phyloP scores from a whole-genome alignment of 768 basidiomycete species.

The Tylopilus plumbeoviolaceoides region DNA sequence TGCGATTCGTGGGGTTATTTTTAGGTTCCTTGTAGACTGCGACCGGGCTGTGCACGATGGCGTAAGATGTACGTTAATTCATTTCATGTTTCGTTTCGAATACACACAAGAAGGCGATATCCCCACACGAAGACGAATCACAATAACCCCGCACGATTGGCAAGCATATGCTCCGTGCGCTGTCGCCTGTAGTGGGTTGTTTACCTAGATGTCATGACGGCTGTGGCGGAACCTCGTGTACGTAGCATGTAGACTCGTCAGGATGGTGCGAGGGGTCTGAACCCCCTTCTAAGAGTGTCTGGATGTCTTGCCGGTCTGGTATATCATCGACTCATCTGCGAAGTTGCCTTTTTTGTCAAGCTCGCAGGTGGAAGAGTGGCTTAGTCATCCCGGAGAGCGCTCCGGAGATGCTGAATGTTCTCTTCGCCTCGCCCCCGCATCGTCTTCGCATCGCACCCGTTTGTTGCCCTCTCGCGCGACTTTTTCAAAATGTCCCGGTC shows the following conservation, averaged over 20 bases:
- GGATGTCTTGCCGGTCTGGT: neutral
- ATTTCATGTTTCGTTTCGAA: conserved; percentile 1
- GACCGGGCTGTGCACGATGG: conserved; percentile 7
- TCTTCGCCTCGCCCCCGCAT: conserved; percentile 11
- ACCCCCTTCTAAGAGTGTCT: neutral
- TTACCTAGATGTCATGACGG: no score
- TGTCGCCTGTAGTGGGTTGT: no score
- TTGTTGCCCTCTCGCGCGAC: neutral
- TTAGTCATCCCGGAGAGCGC: conserved; percentile 22
- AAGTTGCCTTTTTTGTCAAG: neutral
- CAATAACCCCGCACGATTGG: conserved; percentile 11
- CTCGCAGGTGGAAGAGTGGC: conserved; percentile 2
- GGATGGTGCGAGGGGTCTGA: neutral
- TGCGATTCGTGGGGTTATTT: conserved; percentile 25
- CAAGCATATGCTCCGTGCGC: no score
- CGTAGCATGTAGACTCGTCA: neutral
- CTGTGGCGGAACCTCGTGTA: conserved; percentile 5
- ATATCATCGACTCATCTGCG: neutral
- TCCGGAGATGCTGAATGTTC: conserved; percentile 9
- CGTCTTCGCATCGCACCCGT: conserved; percentile 5
- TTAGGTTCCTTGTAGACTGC: neutral
- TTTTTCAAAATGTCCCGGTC: conserved; percentile 6
- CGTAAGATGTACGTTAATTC: conserved; percentile 2
- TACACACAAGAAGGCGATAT: neutral
- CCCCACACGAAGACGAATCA: conserved; percentile 6